A percentile compares a stretch with the other conserved stretches of the same genome.
Conservation (phyloP, 352 stramenopile genomes). For the Phytophthora citrophthora region DNA sequence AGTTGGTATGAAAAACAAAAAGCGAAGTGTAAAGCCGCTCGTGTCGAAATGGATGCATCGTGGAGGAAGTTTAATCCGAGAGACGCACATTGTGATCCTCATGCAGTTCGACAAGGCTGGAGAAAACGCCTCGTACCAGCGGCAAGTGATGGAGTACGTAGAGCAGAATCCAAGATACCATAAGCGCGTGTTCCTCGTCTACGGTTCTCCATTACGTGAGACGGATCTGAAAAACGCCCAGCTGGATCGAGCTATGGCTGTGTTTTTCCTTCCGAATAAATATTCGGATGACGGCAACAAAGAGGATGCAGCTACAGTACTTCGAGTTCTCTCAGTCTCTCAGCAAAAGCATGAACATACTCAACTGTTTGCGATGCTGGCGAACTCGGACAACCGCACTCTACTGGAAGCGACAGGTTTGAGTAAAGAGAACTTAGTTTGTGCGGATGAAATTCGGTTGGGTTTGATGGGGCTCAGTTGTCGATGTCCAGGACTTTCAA, state of each 20-base stretch:
- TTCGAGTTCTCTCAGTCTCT: constrained; percentile 79
- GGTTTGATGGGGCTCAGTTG: constrained; percentile 89
- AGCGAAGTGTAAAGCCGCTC: constrained; percentile 24
- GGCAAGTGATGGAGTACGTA: constrained; percentile 74
- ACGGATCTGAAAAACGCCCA: constrained; percentile 66
- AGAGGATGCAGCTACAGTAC: constrained; percentile 82
- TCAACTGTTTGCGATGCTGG: constrained; percentile 84
- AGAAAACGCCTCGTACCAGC: constrained; percentile 55
- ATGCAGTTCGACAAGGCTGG: constrained; percentile 76
- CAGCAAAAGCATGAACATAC: constrained; percentile 70
- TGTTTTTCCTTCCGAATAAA: constrained; percentile 89
- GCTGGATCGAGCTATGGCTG: constrained; percentile 68
- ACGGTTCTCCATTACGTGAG: constrained; percentile 65
- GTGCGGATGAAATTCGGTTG: constrained; percentile 78
- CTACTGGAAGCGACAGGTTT: constrained; percentile 80
- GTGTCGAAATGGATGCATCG: constrained; percentile 61
- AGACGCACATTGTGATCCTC: constrained; percentile 84
- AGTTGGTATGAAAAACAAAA: constrained; percentile 22
- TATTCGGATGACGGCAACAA: constrained; percentile 80
- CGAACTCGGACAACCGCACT: constrained; percentile 84
- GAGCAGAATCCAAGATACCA: constrained; percentile 70
- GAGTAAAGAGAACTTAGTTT: constrained; percentile 76
- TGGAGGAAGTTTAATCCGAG: constrained; percentile 54
- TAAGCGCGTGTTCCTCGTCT: constrained; percentile 84
- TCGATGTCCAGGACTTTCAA: constrained; percentile 80